Conservation (phyloP, 305 asterid genomes). For the Galium porrigens region DNA sequence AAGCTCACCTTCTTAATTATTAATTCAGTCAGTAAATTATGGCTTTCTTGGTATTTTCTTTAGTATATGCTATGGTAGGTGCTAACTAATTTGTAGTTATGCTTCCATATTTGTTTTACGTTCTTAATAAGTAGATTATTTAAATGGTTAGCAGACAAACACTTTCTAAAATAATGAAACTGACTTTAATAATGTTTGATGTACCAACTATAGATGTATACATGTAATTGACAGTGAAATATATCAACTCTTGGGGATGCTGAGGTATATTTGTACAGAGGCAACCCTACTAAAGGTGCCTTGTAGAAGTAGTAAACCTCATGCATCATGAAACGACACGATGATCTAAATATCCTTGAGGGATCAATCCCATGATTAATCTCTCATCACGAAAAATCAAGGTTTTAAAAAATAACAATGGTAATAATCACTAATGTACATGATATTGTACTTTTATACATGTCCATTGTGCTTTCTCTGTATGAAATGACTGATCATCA, state of each 20-base stretch:
- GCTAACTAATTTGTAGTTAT: neutral
- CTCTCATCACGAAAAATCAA: neutral
- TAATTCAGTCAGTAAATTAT: neutral
- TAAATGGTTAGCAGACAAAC: neutral
- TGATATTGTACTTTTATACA: neutral
- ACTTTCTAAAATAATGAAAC: conserved; percentile 1
- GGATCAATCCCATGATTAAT: neutral
- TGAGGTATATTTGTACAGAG: conserved; percentile 1
- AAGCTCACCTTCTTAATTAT: neutral
- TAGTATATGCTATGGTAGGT: neutral
- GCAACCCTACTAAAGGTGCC: conserved; percentile 5
- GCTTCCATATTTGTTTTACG: neutral
- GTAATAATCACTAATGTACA: neutral
- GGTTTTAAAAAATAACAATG: neutral
- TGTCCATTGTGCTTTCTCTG: neutral
- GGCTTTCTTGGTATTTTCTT: neutral
- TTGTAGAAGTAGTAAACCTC: neutral
- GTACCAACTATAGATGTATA: neutral
- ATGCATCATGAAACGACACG: neutral
- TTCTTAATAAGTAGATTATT: neutral
- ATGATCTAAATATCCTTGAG: neutral
- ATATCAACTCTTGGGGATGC: neutral
- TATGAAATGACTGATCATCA: neutral
- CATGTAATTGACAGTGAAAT: neutral
- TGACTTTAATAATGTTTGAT: neutral